A percentile compares a stretch with the other conserved stretches of the same genome.
These are phyloP conservation scores for Aspergillus felis DNA, from an alignment of 2,329 filamentous ascomycete genomes.

Conservation along the genomic window DNA sequence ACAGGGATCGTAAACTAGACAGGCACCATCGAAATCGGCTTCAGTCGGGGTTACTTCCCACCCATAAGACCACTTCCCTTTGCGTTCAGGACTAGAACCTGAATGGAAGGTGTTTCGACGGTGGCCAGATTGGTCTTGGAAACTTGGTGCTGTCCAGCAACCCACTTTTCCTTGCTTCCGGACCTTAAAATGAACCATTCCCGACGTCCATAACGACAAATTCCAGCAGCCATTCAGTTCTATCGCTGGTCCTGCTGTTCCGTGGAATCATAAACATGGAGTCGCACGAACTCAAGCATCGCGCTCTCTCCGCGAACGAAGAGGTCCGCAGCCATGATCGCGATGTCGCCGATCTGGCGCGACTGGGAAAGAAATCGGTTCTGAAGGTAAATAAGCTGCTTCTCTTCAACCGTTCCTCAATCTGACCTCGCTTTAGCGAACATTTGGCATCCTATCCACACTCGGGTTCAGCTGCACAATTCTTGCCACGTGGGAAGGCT, in stretches of 20 bases:
- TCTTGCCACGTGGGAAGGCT: slow-evolving; percentile 39
- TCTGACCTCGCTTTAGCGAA: slow-evolving; percentile 24
- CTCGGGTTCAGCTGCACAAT: slow-evolving; percentile 40
- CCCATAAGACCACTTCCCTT: neutral
- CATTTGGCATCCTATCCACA: slow-evolving; percentile 39
- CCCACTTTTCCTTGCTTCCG: neutral
- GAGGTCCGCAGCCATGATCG: slow-evolving; percentile 1
- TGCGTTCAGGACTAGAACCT: neutral
- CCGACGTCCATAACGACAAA: too few relatives aligned
- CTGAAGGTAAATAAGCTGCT: slow-evolving; percentile 8
- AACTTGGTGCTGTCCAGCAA: neutral
- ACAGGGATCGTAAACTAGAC: neutral
- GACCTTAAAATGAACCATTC: neutral
- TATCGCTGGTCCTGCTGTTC: neutral
- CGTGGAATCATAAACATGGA: slow-evolving; percentile 1
- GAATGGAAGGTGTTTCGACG: neutral
- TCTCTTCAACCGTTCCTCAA: too few relatives aligned
- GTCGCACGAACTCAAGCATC: slow-evolving; percentile 4
- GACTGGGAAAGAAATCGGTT: slow-evolving; percentile 18
- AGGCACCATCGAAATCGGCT: neutral
- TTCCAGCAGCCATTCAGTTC: neutral
- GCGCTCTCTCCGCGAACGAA: neutral
- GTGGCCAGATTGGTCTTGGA: neutral
- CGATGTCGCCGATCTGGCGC: slow-evolving; percentile 11
- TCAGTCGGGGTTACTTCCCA: neutral